Evolutionary conservation across 257 asterid genomes (phyloP), one percentile per base, ranked within the genome.

Genomic region (Jaltomata sinuosa): DNA sequence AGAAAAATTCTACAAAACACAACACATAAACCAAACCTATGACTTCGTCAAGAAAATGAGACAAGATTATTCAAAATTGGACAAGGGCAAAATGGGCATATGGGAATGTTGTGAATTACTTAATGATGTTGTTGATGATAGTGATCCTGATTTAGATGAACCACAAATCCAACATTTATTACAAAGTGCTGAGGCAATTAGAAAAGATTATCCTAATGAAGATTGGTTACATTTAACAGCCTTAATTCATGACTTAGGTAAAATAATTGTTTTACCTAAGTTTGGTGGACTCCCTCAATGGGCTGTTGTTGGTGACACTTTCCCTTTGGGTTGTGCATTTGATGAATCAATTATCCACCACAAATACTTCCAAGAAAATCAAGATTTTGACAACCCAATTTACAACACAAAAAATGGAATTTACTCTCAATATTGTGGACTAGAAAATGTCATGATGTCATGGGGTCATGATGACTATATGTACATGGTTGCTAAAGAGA

Each of bases 291-390:
- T 89, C 10, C 89, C 92, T 8, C 90, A 89, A 50, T 89, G 92
- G 92, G 90, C 92, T 49, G 89, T 86, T 88, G 92, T 89, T 8
- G 92, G 92, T 22, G 92, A 89, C 50, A 87, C 92, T 21, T 89
- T 84, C 79, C 92, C 92, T 4, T 83, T 89, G 29, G 92, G 92
- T 0, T 89, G 92, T 80, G 86, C 90, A 61, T 89, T 89, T 32
- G 89, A 89, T 59, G 87, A 87, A 80, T 89, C 92, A 11, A 87
- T 84, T 59, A 87, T 89, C 15, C 90, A 87, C 62, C 86, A 86
- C 83, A 87, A 85, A 90, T 85, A 85, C 61, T 87, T 90, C 40
- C 52, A 87, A 84, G 78, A 54, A 55, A 90, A 90, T 80, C 85
- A 87, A 40, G 91, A 90, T 67, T 27, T n/a, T 47, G 52, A 79